phyloP scores from a whole-genome alignment of 495 filamentous ascomycete species.

The Tuber borchii region DNA sequence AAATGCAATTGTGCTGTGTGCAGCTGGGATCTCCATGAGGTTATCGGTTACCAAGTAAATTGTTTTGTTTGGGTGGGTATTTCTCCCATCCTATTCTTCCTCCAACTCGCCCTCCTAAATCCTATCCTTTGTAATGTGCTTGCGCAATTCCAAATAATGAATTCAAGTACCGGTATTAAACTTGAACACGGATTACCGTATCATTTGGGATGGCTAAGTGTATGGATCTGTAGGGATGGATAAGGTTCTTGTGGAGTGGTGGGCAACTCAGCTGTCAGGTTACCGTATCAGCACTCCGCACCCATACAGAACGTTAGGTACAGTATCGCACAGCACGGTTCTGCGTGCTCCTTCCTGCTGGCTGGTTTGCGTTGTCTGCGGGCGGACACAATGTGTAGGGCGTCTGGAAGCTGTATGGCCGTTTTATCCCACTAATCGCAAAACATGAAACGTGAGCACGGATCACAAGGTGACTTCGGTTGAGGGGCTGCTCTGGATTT shows the following conservation, averaged over 20 bases:
- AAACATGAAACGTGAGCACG: constrained; percentile 37
- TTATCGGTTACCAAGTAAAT: background rate
- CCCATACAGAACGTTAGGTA: background rate
- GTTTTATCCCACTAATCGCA: constrained; percentile 21
- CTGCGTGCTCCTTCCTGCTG: background rate
- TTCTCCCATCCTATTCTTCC: background rate
- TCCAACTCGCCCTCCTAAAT: background rate
- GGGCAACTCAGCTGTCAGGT: background rate
- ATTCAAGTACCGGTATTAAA: background rate
- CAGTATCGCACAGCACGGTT: background rate
- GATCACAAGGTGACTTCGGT: constrained; percentile 37
- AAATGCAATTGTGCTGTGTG: constrained; percentile 1
- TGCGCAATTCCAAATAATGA: background rate
- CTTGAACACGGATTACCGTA: background rate
- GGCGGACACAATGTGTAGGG: background rate
- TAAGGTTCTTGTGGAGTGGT: background rate
- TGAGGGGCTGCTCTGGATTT: constrained; percentile 20
- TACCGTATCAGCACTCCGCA: background rate
- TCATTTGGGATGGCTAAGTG: background rate
- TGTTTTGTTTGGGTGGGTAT: background rate
- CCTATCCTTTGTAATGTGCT: background rate
- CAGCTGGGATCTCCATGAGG: background rate
- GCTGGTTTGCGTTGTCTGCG: background rate
- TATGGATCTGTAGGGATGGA: background rate
- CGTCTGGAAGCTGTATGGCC: constrained; percentile 14